Percentiles rank a stretch among this genome's conserved stretches.
Conservation (phyloP, 2,329 filamentous ascomycete species). For the Proliferodiscus dingleyae region DNA sequence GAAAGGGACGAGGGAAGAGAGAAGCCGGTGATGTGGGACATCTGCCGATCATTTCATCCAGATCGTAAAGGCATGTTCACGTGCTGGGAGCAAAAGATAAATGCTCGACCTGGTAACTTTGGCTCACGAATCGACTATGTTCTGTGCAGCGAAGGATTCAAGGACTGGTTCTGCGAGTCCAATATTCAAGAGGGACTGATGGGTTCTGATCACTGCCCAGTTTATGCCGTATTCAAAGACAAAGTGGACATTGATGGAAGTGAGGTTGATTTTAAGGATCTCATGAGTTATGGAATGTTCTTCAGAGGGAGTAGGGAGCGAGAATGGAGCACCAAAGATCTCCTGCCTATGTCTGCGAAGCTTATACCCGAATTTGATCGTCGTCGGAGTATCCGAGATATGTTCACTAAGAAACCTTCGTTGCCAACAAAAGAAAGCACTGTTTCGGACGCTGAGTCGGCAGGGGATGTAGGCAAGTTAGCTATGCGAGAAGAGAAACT, state of each 20-base stretch:
- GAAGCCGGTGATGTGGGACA: constrained; percentile 71
- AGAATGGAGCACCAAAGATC: constrained; percentile 62
- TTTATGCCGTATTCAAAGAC: constrained; percentile 71
- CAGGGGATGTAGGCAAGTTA: neutral
- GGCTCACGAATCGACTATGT: constrained; percentile 93
- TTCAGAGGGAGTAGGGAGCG: constrained; percentile 57
- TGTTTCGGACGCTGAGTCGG: neutral
- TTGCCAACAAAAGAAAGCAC: constrained; percentile 15
- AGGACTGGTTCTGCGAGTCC: constrained; percentile 70
- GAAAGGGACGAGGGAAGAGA: constrained; percentile 66
- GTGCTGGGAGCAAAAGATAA: constrained; percentile 92
- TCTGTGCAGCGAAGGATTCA: constrained; percentile 74
- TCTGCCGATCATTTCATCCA: constrained; percentile 77
- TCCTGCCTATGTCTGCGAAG: constrained; percentile 72
- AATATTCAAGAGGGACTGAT: constrained; percentile 92
- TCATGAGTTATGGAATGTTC: constrained; percentile 80
- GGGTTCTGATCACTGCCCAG: constrained; percentile 95
- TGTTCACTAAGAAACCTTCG: constrained; percentile 65
- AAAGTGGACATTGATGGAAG: constrained; percentile 47
- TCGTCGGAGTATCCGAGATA: constrained; percentile 81
- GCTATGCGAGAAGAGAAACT: neutral
- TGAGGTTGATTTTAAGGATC: constrained; percentile 56
- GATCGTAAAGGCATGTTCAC: constrained; percentile 87
- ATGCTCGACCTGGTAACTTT: constrained; percentile 91
- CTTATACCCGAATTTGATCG: constrained; percentile 84